Evolutionary conservation across 2,329 filamentous ascomycete genomes (phyloP).

Genomic region (Fusarium sp.): DNA sequence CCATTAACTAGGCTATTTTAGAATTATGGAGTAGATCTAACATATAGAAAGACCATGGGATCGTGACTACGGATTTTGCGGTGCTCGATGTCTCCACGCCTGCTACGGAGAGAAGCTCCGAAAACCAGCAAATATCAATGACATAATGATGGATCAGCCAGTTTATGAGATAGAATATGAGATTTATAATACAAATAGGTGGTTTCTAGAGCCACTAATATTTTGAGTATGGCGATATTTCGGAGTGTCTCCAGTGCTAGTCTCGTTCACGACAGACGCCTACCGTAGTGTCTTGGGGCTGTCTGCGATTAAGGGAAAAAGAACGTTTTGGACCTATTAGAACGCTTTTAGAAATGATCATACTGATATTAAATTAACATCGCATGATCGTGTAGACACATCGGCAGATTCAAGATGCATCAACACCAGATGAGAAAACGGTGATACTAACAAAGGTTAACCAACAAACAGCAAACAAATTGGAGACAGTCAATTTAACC

Average conservation of each 20-base stretch:
- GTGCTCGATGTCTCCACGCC: not conserved
- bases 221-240: not conserved
- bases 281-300: not conserved
- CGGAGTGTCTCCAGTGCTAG: not conserved
- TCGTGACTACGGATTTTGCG: not conserved
- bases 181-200: accelerated
- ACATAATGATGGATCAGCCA: not conserved
- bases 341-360: not conserved
- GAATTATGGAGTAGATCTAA: not conserved
- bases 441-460: not conserved
- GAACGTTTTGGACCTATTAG: not conserved
- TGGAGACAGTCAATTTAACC: not conserved
- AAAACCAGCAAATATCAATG: not conserved
- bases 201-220: accelerated
- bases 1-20: not conserved
- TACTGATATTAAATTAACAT: not conserved
- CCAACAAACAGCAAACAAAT: constrained; percentile 3
- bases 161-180: accelerated
- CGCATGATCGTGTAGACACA: too few species aligned
- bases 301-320: not conserved
- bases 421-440: constrained; percentile 1
- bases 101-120: not conserved
- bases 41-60: not conserved
- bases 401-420: not conserved
- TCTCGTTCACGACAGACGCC: not conserved